Evolutionary conservation across 768 basidiomycete genomes (phyloP).

Genomic region (Boletus tylopilopsis): DNA sequence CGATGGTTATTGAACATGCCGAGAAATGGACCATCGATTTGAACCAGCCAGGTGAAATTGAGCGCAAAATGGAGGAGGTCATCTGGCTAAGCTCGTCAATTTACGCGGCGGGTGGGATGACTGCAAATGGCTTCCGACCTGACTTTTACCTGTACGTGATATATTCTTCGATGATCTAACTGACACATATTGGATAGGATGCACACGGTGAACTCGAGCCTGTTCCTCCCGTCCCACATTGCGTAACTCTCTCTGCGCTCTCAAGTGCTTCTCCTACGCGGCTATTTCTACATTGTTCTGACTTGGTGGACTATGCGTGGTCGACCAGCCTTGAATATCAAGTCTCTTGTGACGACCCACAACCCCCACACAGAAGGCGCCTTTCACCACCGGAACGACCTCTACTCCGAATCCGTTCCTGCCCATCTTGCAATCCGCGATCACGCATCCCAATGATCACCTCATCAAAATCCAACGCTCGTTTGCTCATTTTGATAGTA

Average conservation of each 20-base stretch:
- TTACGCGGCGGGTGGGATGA: conserved; percentile 47
- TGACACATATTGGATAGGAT: neutral
- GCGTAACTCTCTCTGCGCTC: too few relatives aligned
- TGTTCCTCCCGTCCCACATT: too few relatives aligned
- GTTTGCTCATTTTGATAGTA: neutral
- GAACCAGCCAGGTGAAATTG: conserved; percentile 34
- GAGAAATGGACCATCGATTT: conserved; percentile 42
- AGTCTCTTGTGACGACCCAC: too few relatives aligned
- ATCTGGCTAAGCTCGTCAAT: conserved; percentile 49
- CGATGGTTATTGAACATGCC: conserved; percentile 19
- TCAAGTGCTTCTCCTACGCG: too few relatives aligned
- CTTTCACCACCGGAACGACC: too few relatives aligned
- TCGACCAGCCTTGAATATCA: too few relatives aligned
- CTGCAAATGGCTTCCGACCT: conserved; percentile 41
- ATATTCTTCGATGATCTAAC: neutral
- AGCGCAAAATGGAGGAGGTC: conserved; percentile 61
- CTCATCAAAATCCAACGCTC: neutral
- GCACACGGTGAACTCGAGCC: neutral
- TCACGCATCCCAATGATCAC: neutral
- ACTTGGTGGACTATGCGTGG: too few relatives aligned
- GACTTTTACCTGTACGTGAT: conserved; percentile 48
- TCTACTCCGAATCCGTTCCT: neutral
- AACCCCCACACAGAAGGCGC: too few relatives aligned
- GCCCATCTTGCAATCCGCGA: neutral
- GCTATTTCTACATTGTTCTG: too few relatives aligned